Conservation (phyloP, 352 stramenopile genomes). For the Phytophthora constricta region DNA sequence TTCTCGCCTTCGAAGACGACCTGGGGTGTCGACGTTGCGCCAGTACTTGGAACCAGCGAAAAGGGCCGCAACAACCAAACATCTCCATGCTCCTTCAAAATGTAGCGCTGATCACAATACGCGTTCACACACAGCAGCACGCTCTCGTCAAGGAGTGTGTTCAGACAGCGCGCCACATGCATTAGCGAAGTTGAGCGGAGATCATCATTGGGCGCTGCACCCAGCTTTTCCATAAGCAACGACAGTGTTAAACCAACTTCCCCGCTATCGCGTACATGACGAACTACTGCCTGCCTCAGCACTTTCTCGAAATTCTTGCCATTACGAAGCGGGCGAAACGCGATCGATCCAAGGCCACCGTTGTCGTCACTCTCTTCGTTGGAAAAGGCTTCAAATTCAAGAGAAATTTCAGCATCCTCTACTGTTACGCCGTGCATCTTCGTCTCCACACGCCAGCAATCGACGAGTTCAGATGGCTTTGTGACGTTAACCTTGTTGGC, state of each 20-base stretch:
- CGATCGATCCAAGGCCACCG: slow-evolving; percentile 16
- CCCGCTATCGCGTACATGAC: slow-evolving; percentile 47
- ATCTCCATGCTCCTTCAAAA: slow-evolving; percentile 68
- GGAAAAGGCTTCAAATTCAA: slow-evolving; percentile 64
- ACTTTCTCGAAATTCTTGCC: slow-evolving; percentile 29
- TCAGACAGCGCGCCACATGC: slow-evolving; percentile 40
- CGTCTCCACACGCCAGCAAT: slow-evolving; percentile 78
- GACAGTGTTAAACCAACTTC: slow-evolving; percentile 51
- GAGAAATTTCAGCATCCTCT: slow-evolving; percentile 41
- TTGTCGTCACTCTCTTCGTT: slow-evolving; percentile 31
- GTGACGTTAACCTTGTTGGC: slow-evolving; percentile 69
- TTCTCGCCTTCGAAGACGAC: slow-evolving; percentile 82
- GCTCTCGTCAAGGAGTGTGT: slow-evolving; percentile 60
- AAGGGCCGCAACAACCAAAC: slow-evolving; percentile 76
- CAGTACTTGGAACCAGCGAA: slow-evolving; percentile 47
- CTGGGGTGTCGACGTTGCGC: slow-evolving; percentile 30
- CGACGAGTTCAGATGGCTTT: slow-evolving; percentile 64
- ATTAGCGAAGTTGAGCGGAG: slow-evolving; percentile 10
- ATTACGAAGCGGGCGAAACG: slow-evolving; percentile 31
- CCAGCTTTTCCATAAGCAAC: slow-evolving; percentile 35
- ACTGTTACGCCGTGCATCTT: slow-evolving; percentile 61
- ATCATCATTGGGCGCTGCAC: slow-evolving; percentile 5
- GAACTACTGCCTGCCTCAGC: slow-evolving; percentile 32
- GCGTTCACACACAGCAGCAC: slow-evolving; percentile 70
- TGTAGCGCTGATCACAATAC: slow-evolving; percentile 72